Base-by-base conservation (phyloP, 108 stramenopile species). In the Nitzschia palea region DNA sequence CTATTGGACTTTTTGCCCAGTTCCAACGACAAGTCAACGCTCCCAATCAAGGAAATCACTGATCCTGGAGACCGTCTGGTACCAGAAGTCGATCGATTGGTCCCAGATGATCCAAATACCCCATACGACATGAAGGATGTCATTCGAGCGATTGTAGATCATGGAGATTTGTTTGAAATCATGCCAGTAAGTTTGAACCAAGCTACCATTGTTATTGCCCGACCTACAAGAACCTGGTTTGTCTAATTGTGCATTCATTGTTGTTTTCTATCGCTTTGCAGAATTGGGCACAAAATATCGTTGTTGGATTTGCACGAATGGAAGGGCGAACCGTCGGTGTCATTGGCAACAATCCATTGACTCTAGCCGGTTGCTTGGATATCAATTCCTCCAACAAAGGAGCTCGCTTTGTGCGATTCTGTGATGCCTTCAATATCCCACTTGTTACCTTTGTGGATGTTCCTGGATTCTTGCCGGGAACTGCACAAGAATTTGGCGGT, bases 381-480 rank as follows among this genome's bases (percentile, higher is more conserved):
- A 98, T 99, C 69, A 80, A 92, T 70, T 81, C 96, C 30, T 94
- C 93, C 31, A 86, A 88, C 57, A 99, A 99, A 80, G 98, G 92
- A 6, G 99, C 97, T 4, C 87, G 99, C 17, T 99, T 99, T 70
- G 97, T 97, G 36, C 90, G 97, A 15, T 98, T 97, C 77, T 93
- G 93, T 68, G 97, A 99, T 80, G 88, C 97, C 25, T 99, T 99
- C 82, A 96, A 98, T 74, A 98, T 98, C 63, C 99, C 99, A 8
- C 73, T 99, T 23, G 78, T 99, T 10, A 99, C 99, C 3, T 98
- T 99, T 64, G 99, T 99, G n/a, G 99, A 99, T 76, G 99, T 99
- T 14, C 99, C 99, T 9, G 99, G 99, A 26, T 99, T 99, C 74
- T 80, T 99, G 63, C 99, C 99, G 9, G 99, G 99, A 3, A 97